Conservation (phyloP, 106 monocot species). For the Platanthera guangdongensis region DNA sequence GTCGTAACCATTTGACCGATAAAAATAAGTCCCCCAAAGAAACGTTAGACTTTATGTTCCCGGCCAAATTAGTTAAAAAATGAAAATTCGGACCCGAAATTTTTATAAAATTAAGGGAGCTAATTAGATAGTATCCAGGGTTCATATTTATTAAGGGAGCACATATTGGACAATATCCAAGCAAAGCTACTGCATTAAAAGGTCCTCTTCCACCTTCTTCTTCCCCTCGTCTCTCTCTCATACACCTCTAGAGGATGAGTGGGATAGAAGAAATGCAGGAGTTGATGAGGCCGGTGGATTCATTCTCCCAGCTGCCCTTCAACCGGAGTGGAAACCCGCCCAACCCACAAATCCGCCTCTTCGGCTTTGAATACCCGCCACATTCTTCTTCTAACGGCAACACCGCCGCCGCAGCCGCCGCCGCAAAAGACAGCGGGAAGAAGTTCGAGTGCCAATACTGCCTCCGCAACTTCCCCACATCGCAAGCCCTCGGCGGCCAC, state of each 20-base stretch:
- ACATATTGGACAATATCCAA: too few species aligned
- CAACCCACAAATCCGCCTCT: slow-evolving; percentile 7
- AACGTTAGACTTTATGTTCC: too few species aligned
- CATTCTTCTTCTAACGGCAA: not conserved
- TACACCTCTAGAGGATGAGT: slow-evolving; percentile 5
- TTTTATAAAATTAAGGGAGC: too few species aligned
- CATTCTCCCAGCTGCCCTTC: slow-evolving; percentile 92
- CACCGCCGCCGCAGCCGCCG: not conserved
- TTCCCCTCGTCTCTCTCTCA: not conserved
- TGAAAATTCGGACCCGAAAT: too few species aligned
- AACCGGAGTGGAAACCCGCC: slow-evolving; percentile 26
- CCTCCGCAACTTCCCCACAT: slow-evolving; percentile 71
- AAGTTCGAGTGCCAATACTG: slow-evolving; percentile 88
- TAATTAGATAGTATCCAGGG: too few species aligned
- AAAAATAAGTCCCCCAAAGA: too few species aligned
- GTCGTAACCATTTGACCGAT: too few species aligned
- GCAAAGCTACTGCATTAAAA: too few species aligned
- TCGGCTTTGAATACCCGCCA: not conserved
- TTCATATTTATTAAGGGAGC: too few species aligned
- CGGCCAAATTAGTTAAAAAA: too few species aligned
- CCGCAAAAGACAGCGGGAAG: not conserved
- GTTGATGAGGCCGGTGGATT: slow-evolving; percentile 48
- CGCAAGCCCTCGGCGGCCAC: slow-evolving; percentile 78
- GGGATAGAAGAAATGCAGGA: slow-evolving; percentile 27
- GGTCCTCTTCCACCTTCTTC: not conserved